Evolutionary conservation across 148 eudicot genomes (phyloP).

Genomic region (Arctostaphylos glauca): DNA sequence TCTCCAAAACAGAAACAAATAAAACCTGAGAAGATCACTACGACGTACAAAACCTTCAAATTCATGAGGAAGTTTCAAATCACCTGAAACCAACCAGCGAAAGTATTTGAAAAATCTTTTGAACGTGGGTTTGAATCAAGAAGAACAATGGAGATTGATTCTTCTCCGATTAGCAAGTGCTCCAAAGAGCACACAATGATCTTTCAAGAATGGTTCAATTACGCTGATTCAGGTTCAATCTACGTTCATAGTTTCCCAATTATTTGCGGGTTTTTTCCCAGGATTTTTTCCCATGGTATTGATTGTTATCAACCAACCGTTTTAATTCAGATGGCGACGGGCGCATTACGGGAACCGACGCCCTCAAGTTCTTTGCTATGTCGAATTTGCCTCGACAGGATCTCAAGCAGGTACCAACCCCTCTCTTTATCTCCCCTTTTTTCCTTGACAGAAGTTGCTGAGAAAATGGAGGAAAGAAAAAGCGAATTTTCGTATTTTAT

Average conservation of each 20-base stretch:
- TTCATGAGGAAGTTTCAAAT: too few relatives aligned
- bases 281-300: neutral
- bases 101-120: neutral
- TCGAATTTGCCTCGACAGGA: constrained; percentile 58
- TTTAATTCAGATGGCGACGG: constrained; percentile 59
- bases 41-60: too few relatives aligned
- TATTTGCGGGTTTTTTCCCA: neutral
- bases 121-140: neutral
- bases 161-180: constrained; percentile 39
- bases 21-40: too few relatives aligned
- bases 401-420: constrained; percentile 55
- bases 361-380: constrained; percentile 62
- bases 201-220: constrained; percentile 62
- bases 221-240: constrained; percentile 61
- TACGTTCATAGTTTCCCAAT: neutral
- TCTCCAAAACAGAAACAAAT: too few relatives aligned
- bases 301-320: neutral
- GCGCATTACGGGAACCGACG: constrained; percentile 69
- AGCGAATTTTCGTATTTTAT: too few relatives aligned
- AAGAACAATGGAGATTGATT: constrained; percentile 49
- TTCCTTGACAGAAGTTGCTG: neutral
- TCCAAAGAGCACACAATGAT: constrained; percentile 55
- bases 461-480: neutral
- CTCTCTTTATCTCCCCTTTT: neutral
- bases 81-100: neutral